Evolutionary conservation across 2,329 filamentous ascomycete genomes (phyloP), one percentile per base, ranked within the genome.

Genomic region (Xylariomycetidae sp.): DNA sequence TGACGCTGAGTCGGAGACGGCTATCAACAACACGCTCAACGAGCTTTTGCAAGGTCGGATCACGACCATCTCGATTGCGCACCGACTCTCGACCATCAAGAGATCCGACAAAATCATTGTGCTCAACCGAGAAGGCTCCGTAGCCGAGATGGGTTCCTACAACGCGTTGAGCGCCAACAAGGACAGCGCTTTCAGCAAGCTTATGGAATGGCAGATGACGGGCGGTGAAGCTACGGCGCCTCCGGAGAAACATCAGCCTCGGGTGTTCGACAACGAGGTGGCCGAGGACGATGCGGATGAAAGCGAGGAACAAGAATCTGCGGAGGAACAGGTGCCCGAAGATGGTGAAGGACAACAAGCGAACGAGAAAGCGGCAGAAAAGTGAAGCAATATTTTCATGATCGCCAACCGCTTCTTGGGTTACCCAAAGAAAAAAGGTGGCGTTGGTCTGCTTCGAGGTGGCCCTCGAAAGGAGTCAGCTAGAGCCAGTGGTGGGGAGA

Each of bases 141-240:
- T 98, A 4, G 92, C 90, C 3, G 90, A 98, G 59, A 84, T 85
- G 43, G 92, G 92, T 36, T 83, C 82, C 37, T 98, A 94, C 57
- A 64, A 72, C 16, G 75, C 87, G 43, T 73, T 98, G 15, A 84
- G 81, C 32, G 68, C 74, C 5, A 77, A 86, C 39, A 73, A 75
- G 12, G 67, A 82, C 8, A 93, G 90, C 32, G 87, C 89, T 2
- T 98, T 98, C 55, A 90, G 81, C 49, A 92, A 84, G 63, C 69
- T 98, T 33, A 98, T 98, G 92, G 90, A 96, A 61, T 96, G 89
- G 89, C 92, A 98, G 64, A 85, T 96, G 77, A 92, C 75, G 49
- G 90, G 89, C 10, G 83, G 84, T 7, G 87, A 94, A 35, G 53
- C 68, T 7, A 58, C 68, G 1, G 57, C 69, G 4, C 63, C 54